Evolutionary conservation across 306 rosid genomes (phyloP).

Genomic region (Acacia acuminata): DNA sequence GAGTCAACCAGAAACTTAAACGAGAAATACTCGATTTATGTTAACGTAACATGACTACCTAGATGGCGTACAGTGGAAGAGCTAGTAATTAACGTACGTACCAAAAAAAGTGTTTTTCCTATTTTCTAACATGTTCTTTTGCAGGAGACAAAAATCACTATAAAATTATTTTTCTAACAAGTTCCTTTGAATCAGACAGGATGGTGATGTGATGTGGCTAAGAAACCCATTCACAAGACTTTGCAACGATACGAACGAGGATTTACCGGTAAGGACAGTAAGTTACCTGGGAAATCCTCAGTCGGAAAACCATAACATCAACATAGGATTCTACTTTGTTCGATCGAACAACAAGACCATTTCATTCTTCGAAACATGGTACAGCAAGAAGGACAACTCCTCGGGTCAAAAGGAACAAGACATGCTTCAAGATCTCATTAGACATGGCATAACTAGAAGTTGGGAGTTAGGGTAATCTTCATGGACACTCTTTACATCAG

Average conservation of each 20-base stretch:
- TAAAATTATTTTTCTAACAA: no score
- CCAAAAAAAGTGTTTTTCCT: no score
- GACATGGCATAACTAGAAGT: slow-evolving; percentile 35
- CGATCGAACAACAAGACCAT: slow-evolving; percentile 71
- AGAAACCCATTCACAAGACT: slow-evolving; percentile 63
- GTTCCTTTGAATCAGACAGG: slow-evolving; percentile 36
- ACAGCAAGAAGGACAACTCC: slow-evolving; percentile 52
- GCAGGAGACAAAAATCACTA: no score
- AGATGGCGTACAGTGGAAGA: not conserved
- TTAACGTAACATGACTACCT: not conserved
- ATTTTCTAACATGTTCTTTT: no score
- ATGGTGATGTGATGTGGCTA: slow-evolving; percentile 82
- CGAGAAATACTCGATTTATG: not conserved
- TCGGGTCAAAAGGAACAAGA: slow-evolving; percentile 72
- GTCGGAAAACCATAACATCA: slow-evolving; percentile 44
- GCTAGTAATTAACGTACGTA: not conserved
- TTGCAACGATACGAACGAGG: slow-evolving; percentile 53
- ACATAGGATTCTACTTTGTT: slow-evolving; percentile 74
- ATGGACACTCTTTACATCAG: slow-evolving; percentile 71
- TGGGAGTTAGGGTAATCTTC: slow-evolving; percentile 65
- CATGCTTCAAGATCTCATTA: slow-evolving; percentile 38
- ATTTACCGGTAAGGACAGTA: slow-evolving; percentile 69
- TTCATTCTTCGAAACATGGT: slow-evolving; percentile 67
- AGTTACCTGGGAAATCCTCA: slow-evolving; percentile 45
- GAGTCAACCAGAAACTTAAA: not conserved